Evolutionary conservation across 176 grass and related monocot genomes (phyloP).

Genomic region (Oropetium thomaeum): DNA sequence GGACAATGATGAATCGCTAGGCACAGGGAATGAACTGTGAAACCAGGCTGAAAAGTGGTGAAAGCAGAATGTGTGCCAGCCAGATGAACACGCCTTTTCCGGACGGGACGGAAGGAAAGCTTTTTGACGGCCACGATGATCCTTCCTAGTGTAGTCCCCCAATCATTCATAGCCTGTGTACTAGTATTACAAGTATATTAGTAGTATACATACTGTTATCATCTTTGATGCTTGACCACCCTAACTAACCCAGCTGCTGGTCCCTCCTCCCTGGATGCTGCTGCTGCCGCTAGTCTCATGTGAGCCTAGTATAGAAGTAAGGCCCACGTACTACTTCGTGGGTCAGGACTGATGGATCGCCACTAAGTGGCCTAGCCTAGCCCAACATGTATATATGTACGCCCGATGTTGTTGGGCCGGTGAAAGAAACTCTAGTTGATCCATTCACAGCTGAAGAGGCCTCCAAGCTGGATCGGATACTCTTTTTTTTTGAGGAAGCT

Average conservation of each 20-base stretch:
- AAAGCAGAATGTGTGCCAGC: background rate
- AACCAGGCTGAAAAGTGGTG: constrained; percentile 18
- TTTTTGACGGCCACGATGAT: constrained; percentile 4
- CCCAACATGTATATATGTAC: background rate
- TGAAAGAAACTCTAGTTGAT: background rate
- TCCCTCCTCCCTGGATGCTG: too few relatives aligned
- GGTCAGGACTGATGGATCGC: background rate
- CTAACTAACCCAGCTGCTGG: background rate
- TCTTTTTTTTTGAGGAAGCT: too few relatives aligned
- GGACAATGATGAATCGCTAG: background rate
- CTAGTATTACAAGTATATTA: too few relatives aligned
- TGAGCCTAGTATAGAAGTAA: background rate
- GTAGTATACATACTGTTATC: background rate
- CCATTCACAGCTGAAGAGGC: too few relatives aligned
- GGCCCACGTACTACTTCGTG: background rate
- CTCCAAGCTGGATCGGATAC: too few relatives aligned
- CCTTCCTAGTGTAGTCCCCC: background rate
- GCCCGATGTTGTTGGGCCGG: background rate
- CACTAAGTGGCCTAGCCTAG: background rate
- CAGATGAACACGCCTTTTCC: background rate
- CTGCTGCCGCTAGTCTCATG: too few relatives aligned
- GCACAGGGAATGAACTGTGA: background rate
- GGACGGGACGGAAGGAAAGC: constrained; percentile 1
- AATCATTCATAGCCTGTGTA: background rate
- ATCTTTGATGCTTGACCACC: background rate